phyloP scores from a whole-genome alignment of 2,329 filamentous ascomycete genomes.

The Pestalotiopsis sp. region DNA sequence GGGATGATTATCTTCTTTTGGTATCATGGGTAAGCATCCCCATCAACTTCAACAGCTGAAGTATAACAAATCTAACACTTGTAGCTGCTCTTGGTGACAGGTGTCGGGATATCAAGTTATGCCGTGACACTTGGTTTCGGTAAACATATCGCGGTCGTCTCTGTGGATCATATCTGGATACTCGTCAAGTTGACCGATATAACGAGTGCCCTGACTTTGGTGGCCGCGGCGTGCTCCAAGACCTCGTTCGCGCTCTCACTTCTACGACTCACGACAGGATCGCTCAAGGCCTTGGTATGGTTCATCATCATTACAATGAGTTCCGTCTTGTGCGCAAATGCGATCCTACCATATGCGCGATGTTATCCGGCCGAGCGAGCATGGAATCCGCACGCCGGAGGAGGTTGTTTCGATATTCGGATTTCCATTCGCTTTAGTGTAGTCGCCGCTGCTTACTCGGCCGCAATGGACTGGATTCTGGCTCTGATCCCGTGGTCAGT shows the following conservation, averaged over 20 bases:
- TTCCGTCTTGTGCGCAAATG: slow-evolving; percentile 22
- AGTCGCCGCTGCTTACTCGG: slow-evolving; percentile 27
- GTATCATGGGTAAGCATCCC: slow-evolving; percentile 14
- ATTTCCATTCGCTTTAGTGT: slow-evolving; percentile 22
- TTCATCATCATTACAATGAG: slow-evolving; percentile 34
- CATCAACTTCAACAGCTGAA: neutral
- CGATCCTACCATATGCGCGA: slow-evolving; percentile 24
- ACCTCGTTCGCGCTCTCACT: slow-evolving; percentile 40
- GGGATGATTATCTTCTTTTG: slow-evolving; percentile 13
- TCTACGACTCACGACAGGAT: slow-evolving; percentile 30
- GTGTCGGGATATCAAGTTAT: neutral
- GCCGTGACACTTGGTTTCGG: slow-evolving; percentile 11
- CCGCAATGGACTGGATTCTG: slow-evolving; percentile 37
- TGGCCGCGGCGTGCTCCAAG: slow-evolving; percentile 39
- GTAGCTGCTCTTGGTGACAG: neutral
- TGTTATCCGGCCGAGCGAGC: slow-evolving; percentile 16
- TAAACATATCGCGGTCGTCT: slow-evolving; percentile 8
- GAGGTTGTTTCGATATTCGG: slow-evolving; percentile 20
- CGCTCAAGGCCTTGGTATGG: slow-evolving; percentile 30
- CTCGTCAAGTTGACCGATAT: slow-evolving; percentile 3
- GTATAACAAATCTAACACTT: neutral
- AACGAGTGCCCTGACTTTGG: slow-evolving; percentile 19
- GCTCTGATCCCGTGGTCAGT: slow-evolving; percentile 40
- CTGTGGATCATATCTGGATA: neutral
- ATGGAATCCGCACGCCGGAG: slow-evolving; percentile 15